These are phyloP conservation scores for Dactylella cylindrospora DNA, from an alignment of 2,329 filamentous ascomycete genomes.

Conservation along the genomic window DNA sequence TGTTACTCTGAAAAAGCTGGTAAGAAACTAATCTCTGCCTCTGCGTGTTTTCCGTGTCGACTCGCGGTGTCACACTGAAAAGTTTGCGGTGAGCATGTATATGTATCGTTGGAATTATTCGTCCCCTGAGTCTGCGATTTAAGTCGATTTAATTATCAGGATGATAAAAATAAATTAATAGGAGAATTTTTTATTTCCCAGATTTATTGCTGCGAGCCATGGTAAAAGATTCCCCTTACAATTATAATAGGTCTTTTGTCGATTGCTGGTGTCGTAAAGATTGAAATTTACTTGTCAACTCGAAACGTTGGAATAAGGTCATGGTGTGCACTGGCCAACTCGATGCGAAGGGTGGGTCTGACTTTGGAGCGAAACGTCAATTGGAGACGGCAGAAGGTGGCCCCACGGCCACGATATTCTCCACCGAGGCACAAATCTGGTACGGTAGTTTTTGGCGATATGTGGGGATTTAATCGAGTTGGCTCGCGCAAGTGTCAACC, in stretches of 20 bases:
- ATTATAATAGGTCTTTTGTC: too few species aligned
- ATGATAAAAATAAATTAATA: slow-evolving; percentile 9
- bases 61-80: slow-evolving; percentile 10
- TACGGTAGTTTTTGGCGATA: too few species aligned
- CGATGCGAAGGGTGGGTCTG: slow-evolving; percentile 2
- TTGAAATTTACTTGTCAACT: too few species aligned
- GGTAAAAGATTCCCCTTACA: not conserved
- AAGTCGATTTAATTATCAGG: slow-evolving; percentile 8
- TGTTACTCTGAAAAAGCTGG: too few species aligned
- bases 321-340: slow-evolving; percentile 34
- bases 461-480: too few species aligned
- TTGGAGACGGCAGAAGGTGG: too few species aligned
- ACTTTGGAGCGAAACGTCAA: too few species aligned
- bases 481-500: too few species aligned
- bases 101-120: too few species aligned
- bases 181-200: not conserved
- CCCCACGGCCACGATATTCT: too few species aligned
- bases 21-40: slow-evolving; percentile 5
- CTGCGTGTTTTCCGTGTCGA: slow-evolving; percentile 8
- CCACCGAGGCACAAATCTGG: too few species aligned
- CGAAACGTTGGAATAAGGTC: slow-evolving; percentile 10
- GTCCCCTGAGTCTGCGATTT: not conserved
- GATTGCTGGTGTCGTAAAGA: too few species aligned
- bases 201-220: slow-evolving; percentile 7
- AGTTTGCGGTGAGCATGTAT: slow-evolving; percentile 24